Evolutionary conservation across 495 filamentous ascomycete genomes (phyloP).

Genomic region (Podospora anserina): DNA sequence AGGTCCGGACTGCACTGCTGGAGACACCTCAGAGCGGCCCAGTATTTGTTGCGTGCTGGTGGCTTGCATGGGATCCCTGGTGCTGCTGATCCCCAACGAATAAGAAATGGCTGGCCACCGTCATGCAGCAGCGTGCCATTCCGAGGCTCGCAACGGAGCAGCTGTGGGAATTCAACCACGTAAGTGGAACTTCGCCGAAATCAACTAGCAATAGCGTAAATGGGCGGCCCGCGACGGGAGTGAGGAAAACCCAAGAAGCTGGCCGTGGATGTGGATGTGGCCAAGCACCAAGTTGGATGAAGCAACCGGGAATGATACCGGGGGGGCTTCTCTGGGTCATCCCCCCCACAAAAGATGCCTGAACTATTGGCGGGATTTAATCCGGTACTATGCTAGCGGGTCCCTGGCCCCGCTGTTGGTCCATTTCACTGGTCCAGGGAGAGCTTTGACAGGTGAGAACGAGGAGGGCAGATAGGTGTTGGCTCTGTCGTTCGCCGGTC

Average conservation of each 20-base stretch:
- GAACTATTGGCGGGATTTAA: neutral
- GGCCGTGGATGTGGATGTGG: no score
- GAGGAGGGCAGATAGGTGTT: neutral
- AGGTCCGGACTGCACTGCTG: neutral
- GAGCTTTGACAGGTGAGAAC: neutral
- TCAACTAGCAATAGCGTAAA: no score
- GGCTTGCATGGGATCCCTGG: neutral
- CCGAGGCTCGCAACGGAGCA: no score
- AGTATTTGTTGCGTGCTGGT: neutral
- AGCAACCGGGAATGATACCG: no score
- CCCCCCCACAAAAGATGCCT: neutral
- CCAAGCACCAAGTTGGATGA: no score
- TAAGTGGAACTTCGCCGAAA: no score
- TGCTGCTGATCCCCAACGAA: neutral
- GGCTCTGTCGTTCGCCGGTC: neutral
- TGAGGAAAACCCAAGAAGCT: no score
- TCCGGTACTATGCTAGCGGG: neutral
- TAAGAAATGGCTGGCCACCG: neutral
- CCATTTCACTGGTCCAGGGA: neutral
- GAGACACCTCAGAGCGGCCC: slow-evolving; percentile 31
- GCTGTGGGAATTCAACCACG: no score
- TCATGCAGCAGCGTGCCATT: neutral
- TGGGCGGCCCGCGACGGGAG: no score
- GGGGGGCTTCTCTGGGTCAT: neutral
- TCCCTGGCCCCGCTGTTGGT: neutral